Evolutionary conservation across 2,329 filamentous ascomycete species (phyloP), one percentile per base, ranked within the genome.

Genomic region (Botrytis galanthina): DNA sequence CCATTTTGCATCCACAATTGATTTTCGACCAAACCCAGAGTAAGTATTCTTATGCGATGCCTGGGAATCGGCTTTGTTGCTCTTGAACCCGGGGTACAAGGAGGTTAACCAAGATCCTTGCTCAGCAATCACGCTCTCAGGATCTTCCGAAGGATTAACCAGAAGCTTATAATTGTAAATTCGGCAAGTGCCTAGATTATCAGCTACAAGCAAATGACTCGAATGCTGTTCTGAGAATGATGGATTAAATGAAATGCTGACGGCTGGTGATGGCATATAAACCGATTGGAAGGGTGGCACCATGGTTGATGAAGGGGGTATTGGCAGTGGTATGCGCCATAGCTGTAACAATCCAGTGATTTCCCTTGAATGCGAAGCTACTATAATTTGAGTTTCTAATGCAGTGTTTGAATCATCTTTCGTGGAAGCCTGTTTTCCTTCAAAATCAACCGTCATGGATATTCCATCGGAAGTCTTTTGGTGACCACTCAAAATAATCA

Each of bases 91-190:
- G n/a, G 80, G 73, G 76, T 90, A 90, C 9, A 91, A 83, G 1
- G 89, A 90, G 18, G 91, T 81, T 1, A 91, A 83, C 89, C 89
- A 91, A 2, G 88, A 90, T 48, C 89, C 89, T 76, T 90, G 88
- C 63, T 80, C 76, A n/a, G 73, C 42, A n/a, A 71, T 68, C 29
- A 62, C 62, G 57, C 44, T 71, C n/a, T 66, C 66, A 87, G 9
- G 85, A 84, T 29, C 87, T 84, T 73, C 85, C 83, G 22, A 61
- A 35, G 48, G 20, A 60, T 88, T 85, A 0, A 88, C 85, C 4
- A 89, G 82, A 9, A 84, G 79, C 2, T 86, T 85, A 77, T 88
- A 91, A 80, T 91, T 89, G 79, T 91, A 91, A 74, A 91, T 85
- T 54, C 89, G 85, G 35, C 88, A 87, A 12, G 87, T 87, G 22